Conservation (phyloP, 345 rosid species). For the Gossypium anomalum region DNA sequence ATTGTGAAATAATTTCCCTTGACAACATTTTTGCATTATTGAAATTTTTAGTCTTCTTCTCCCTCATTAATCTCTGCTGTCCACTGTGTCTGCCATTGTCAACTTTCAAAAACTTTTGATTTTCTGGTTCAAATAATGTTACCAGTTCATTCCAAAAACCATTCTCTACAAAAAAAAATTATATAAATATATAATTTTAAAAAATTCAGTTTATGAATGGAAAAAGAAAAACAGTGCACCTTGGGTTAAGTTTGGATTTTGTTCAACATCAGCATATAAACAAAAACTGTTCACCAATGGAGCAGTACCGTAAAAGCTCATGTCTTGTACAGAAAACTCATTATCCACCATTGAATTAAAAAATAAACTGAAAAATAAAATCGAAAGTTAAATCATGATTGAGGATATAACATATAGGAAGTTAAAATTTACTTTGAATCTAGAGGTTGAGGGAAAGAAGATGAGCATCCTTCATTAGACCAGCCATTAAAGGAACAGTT, state of each 20-base stretch:
- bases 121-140: constrained; percentile 20
- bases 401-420: background rate
- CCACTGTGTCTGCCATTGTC: background rate
- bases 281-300: constrained; percentile 22
- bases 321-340: constrained; percentile 23
- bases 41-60: constrained; percentile 6
- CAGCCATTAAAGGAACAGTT: background rate
- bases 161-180: background rate
- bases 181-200: too few relatives aligned
- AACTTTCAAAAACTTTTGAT: background rate
- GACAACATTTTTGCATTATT: constrained; percentile 26
- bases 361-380: constrained; percentile 13
- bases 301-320: constrained; percentile 9
- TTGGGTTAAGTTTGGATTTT: constrained; percentile 18
- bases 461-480: background rate
- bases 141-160: constrained; percentile 31
- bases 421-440: background rate
- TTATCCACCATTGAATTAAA: constrained; percentile 14
- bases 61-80: constrained; percentile 14
- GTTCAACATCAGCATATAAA: constrained; percentile 21
- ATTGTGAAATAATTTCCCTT: constrained; percentile 30
- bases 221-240: constrained; percentile 16
- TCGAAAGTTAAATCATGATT: background rate
- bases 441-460: background rate
- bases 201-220: background rate